Base-by-base conservation (phyloP, 176 grass and related monocot species). In the Carex cristatella region DNA sequence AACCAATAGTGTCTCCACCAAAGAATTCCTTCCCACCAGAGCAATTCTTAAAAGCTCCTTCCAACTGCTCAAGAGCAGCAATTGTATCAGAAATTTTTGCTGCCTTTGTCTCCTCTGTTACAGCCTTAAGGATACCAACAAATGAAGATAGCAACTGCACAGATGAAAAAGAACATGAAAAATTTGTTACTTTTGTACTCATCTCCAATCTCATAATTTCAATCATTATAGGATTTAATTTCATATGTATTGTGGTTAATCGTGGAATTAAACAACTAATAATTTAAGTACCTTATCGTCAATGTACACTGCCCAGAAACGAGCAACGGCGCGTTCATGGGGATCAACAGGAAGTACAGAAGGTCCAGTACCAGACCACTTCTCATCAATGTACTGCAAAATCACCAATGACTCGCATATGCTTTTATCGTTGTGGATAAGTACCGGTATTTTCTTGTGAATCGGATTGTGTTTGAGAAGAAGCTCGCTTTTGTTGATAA, bases 1-100 rank as follows among this genome's bases (percentile, higher is more conserved):
- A 53, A 14, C 89, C 89, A 1, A 85, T 37, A 16, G n/a, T 23
- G 58, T 90, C 91, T 35, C 94, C 94, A 58, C 84, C 78, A 60
- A 97, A 97, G 60, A 86, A 94, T 3, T 4, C 27, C 64, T 90
- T 94, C 19, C 86, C 89, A 28, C 53, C 28, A 18, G 82, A 84
- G 51, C 63, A 58, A 55, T 72, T 72, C 65, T 59, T 38, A 11
- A 68, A 84, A 35, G 82, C 65, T 57, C 44, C 59, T 56, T 59
- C 59, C 32, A 58, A 61, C n/a, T 16, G 5, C 65, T 48, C 65
- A 61, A 64, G 65, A 8, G 3, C 42, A 18, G 13, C 66, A 18
- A 38, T 5, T 0, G 64, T 13, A 38, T 48, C 65, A 0, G 23
- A 3, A 35, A 40, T 31, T 10, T 83, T 69, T 82, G 74, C 80